Evolutionary conservation across 164 flowering plant genomes (phyloP).

Genomic region (Hamamelis virginiana): DNA sequence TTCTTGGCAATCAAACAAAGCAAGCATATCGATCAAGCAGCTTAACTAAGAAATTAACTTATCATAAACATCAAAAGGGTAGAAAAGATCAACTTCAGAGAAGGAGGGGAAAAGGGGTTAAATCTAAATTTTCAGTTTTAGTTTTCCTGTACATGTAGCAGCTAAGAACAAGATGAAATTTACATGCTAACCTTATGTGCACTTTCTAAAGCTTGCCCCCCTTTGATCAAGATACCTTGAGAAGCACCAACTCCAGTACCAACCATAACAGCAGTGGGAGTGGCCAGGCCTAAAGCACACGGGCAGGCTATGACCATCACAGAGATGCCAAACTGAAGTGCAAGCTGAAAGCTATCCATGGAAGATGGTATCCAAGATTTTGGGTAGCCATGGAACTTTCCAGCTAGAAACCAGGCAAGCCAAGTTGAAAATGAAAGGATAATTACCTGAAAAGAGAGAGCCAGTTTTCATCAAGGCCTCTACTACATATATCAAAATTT

Average conservation of each 20-base stretch:
- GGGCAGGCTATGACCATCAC: conserved; percentile 99
- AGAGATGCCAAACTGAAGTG: conserved; percentile 91
- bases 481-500: too few relatives aligned
- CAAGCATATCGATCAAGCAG: too few relatives aligned
- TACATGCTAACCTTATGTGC: conserved; percentile 69
- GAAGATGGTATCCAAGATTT: conserved; percentile 80
- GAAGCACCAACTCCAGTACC: conserved; percentile 97
- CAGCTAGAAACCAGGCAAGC: conserved; percentile 85
- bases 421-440: conserved; percentile 63
- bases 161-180: neutral
- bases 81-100: too few relatives aligned
- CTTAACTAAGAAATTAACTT: too few relatives aligned
- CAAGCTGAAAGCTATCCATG: conserved; percentile 90
- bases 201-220: conserved; percentile 91
- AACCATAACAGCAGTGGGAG: conserved; percentile 98
- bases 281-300: conserved; percentile 93
- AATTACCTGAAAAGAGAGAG: conserved; percentile 55
- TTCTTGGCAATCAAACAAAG: too few relatives aligned
- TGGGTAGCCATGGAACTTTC: conserved; percentile 63
- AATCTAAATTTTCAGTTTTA: neutral
- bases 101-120: too few relatives aligned
- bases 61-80: too few relatives aligned
- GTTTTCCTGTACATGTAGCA: neutral
- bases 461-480: neutral
- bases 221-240: conserved; percentile 88